phyloP scores from a whole-genome alignment of 75 land plant genomes.

The Gnetum montanum region DNA sequence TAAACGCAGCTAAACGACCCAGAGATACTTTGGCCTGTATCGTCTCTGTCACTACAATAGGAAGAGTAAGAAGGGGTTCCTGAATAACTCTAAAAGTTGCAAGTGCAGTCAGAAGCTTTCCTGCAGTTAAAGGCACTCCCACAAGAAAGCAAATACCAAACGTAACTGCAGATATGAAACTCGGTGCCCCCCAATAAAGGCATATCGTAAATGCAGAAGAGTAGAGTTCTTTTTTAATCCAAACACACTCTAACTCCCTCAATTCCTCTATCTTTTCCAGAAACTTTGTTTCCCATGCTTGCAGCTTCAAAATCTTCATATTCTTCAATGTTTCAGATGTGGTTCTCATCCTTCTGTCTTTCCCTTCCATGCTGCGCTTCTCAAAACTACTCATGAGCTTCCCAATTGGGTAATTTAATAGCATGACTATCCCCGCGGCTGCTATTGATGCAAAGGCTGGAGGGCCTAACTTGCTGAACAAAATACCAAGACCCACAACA shows the following conservation, averaged over 20 bases:
- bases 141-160: constrained; percentile 54
- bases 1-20: constrained; percentile 40
- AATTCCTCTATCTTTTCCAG: constrained; percentile 31
- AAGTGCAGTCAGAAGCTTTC: constrained; percentile 53
- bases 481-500: constrained; percentile 34
- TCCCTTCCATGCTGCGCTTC: constrained; percentile 46
- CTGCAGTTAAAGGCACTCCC: constrained; percentile 57
- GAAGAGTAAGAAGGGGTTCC: constrained; percentile 37
- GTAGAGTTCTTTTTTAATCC: constrained; percentile 49
- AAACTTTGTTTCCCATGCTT: constrained; percentile 65
- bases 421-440: constrained; percentile 40
- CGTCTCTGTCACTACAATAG: constrained; percentile 37
- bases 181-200: constrained; percentile 45
- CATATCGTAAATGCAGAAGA: constrained; percentile 15
- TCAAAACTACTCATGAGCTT: constrained; percentile 33
- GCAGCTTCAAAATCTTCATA: constrained; percentile 67
- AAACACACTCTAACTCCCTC: constrained; percentile 31
- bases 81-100: constrained; percentile 55
- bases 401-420: constrained; percentile 41
- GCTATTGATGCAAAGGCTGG: constrained; percentile 40
- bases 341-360: constrained; percentile 62
- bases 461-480: constrained; percentile 42
- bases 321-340: constrained; percentile 54
- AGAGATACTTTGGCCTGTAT: constrained; percentile 61
- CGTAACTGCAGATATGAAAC: constrained; percentile 44